Conservation (phyloP, 179 eudicot genomes). For the Heliamphora pulchella region DNA sequence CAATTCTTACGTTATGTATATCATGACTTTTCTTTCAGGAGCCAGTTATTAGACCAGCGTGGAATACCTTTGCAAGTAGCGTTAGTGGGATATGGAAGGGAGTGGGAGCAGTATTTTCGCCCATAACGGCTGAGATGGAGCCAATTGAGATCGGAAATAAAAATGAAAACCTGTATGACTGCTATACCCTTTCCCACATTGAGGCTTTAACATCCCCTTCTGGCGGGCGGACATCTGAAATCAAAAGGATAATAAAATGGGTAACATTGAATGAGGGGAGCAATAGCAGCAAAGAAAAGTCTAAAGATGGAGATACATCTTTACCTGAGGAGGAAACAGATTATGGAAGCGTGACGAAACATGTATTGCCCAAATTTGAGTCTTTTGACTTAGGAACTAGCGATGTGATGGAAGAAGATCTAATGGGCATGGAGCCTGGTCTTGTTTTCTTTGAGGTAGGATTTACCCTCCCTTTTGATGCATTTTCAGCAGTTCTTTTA, state of each 20-base stretch:
- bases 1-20: constrained; percentile 10
- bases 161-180: constrained; percentile 70
- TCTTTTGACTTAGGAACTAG: constrained; percentile 65
- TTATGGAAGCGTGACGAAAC: constrained; percentile 23
- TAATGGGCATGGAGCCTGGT: constrained; percentile 87
- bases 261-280: constrained; percentile 41
- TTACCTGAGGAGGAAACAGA: constrained; percentile 22
- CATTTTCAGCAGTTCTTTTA: neutral
- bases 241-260: constrained; percentile 71
- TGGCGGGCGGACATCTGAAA: constrained; percentile 39
- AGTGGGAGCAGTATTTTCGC: constrained; percentile 95
- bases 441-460: constrained; percentile 95
- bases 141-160: constrained; percentile 76
- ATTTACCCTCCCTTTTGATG: constrained; percentile 2
- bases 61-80: constrained; percentile 94
- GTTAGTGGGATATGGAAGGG: constrained; percentile 99
- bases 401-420: constrained; percentile 96
- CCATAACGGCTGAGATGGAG: constrained; percentile 95
- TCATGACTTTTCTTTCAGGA: constrained; percentile 45
- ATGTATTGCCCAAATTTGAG: constrained; percentile 68
- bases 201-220: constrained; percentile 44
- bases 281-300: constrained; percentile 23
- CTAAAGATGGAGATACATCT: constrained; percentile 21
- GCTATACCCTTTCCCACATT: constrained; percentile 67
- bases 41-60: constrained; percentile 82